phyloP scores from a whole-genome alignment of 768 basidiomycete species.

The Russula sp. region DNA sequence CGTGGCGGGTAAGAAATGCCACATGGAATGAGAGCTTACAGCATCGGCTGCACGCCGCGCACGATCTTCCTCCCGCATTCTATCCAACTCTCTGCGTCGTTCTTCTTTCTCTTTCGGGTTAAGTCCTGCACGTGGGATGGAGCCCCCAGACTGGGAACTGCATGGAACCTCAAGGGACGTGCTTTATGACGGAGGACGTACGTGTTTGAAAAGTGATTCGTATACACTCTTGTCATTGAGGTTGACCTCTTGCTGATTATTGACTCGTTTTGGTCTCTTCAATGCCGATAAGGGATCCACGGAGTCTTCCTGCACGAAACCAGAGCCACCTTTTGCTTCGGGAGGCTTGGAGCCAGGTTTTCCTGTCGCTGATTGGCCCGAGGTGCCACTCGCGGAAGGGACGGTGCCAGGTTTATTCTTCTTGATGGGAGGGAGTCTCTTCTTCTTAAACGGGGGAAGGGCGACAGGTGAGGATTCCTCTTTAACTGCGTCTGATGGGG shows the following conservation, averaged over 20 bases:
- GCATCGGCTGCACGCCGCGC: conserved; percentile 21
- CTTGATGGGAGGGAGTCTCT: conserved; percentile 19
- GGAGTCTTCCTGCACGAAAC: background rate
- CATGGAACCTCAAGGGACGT: background rate
- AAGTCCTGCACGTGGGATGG: conserved; percentile 23
- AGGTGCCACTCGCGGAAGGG: conserved; percentile 2
- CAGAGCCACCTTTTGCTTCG: conserved; percentile 2
- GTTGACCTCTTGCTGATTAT: conserved; percentile 21
- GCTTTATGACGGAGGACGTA: conserved; percentile 12
- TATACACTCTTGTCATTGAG: conserved; percentile 23
- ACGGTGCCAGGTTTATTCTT: conserved; percentile 17
- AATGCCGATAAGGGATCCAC: conserved; percentile 16
- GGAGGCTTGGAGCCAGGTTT: conserved; percentile 1
- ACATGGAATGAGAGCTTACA: conserved; percentile 9
- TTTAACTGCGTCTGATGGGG: conserved; percentile 6
- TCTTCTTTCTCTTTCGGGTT: conserved; percentile 25
- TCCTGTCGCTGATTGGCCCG: background rate
- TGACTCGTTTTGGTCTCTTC: conserved; percentile 19
- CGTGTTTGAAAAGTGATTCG: conserved; percentile 22
- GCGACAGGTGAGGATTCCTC: conserved; percentile 14
- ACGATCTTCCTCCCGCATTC: conserved; percentile 27
- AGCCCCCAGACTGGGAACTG: conserved; percentile 15
- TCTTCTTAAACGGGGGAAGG: conserved; percentile 22
- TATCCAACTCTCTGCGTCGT: conserved; percentile 25
- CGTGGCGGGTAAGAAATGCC: background rate